Base-by-base conservation (phyloP, 192 early-diverging fungal species). In the Spizellomyces punctatus region DNA sequence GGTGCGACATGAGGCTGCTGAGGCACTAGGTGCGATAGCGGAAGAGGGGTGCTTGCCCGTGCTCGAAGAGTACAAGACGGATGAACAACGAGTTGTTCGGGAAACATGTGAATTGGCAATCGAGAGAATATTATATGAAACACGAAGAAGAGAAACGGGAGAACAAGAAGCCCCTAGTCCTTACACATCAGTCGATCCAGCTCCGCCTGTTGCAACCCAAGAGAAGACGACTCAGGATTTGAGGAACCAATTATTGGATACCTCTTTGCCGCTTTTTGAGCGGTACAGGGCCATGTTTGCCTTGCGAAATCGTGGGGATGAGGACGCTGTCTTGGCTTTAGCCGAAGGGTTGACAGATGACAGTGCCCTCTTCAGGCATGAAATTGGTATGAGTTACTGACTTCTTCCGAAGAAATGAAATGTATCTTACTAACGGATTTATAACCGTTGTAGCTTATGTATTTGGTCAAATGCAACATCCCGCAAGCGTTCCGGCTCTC, bases 1-100 rank as follows among this genome's bases (percentile, higher is more conserved):
- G 97, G 96, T 98, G 58, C 87, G 97, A 6, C 97, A 99, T 76
- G 97, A 99, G 81, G 95, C 96, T 22, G 97, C 95, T 9, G 97
- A 99, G 79, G 95, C 97, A 2, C 79, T 99, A 61, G 95, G 94
- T 21, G 97, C 97, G 5, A 93, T 99, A 68, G 94, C 92, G 5
- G 83, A 91, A 43, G 74, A 83, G 6, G 78, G 82, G 7, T 85
- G 88, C 2, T 62, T 96, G 43, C 80, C 84, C 1, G 82, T 92
- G 61, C 80, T 99, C 17, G 88, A 92, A 76, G 79, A 86, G 47
- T 96, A 91, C 80, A 76, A 89, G 21, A 48, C 68, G 10, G 93
- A 96, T 61, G 71, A 81, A 19, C 81, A 77, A 58, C 78, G 79
- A 64, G 88, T 90, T 5, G 89, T 99, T 17, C 83, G 89, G 6